These are phyloP conservation scores for Metschnikowia bowlesiae DNA, from an alignment of 805 yeast species.

Conservation along the genomic window DNA sequence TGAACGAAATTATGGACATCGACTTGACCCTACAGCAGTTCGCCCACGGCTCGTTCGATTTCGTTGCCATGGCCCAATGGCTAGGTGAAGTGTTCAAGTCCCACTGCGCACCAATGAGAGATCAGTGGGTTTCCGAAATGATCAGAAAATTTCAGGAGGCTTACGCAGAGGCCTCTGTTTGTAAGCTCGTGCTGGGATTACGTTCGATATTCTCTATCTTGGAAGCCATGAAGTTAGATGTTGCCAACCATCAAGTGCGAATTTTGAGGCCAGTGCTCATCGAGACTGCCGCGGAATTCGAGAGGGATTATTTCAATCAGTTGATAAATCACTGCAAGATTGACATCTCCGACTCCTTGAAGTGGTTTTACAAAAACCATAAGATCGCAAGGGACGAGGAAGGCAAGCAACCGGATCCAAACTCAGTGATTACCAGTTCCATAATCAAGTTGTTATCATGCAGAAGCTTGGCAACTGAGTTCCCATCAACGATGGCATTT, in stretches of 20 bases:
- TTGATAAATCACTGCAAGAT: slow-evolving; percentile 52
- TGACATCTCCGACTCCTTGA: slow-evolving; percentile 54
- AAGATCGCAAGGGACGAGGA: slow-evolving; percentile 15
- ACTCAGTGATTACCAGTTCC: slow-evolving; percentile 45
- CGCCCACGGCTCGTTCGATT: slow-evolving; percentile 65
- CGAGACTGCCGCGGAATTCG: slow-evolving; percentile 85
- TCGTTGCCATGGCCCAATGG: slow-evolving; percentile 68
- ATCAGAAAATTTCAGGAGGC: slow-evolving; percentile 52
- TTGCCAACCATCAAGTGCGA: slow-evolving; percentile 90
- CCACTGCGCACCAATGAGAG: slow-evolving; percentile 96
- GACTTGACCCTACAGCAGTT: slow-evolving; percentile 75
- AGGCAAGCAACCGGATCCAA: slow-evolving; percentile 21
- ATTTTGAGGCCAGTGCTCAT: slow-evolving; percentile 77
- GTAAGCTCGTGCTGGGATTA: slow-evolving; percentile 66
- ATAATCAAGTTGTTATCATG: slow-evolving; percentile 66
- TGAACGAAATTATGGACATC: slow-evolving; percentile 70
- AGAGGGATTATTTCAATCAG: slow-evolving; percentile 71
- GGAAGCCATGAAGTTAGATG: slow-evolving; percentile 93
- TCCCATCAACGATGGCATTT: slow-evolving; percentile 78
- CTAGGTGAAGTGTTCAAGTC: slow-evolving; percentile 72
- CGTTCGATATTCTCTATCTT: slow-evolving; percentile 74
- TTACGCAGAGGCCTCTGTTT: slow-evolving; percentile 40
- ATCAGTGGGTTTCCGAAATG: slow-evolving; percentile 84
- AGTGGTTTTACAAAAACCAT: slow-evolving; percentile 55
- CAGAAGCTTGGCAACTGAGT: slow-evolving; percentile 74